These are phyloP conservation scores for Akanthomyces uredinophilus DNA, from an alignment of 2,329 filamentous ascomycete species.

Conservation along the genomic window DNA sequence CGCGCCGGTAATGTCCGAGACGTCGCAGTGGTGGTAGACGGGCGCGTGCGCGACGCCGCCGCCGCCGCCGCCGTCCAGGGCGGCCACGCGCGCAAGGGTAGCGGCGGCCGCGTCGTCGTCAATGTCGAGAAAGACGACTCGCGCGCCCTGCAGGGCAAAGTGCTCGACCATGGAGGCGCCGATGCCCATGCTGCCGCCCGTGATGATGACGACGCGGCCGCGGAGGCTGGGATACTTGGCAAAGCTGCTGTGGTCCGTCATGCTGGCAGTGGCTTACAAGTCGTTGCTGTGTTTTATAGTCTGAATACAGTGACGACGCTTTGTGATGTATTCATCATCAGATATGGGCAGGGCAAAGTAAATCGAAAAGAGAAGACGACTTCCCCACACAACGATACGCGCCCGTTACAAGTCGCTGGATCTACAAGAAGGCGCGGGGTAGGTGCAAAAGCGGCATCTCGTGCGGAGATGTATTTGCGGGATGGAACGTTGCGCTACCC, in stretches of 20 bases:
- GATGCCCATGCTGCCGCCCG: slow-evolving; percentile 37
- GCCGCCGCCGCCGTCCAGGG: slow-evolving; percentile 16
- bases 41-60: slow-evolving; percentile 23
- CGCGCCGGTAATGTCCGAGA: slow-evolving; percentile 26
- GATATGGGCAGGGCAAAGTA: neutral
- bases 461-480: neutral
- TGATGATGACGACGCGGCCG: slow-evolving; percentile 32
- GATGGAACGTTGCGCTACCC: neutral
- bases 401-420: neutral
- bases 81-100: slow-evolving; percentile 19
- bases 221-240: slow-evolving; percentile 33
- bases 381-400: too few relatives aligned
- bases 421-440: neutral
- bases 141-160: slow-evolving; percentile 34
- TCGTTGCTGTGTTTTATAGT: neutral
- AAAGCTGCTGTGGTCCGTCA: slow-evolving; percentile 3
- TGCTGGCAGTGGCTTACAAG: neutral
- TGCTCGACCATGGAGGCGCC: slow-evolving; percentile 34
- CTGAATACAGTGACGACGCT: neutral
- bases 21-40: slow-evolving; percentile 34
- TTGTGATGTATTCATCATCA: neutral
- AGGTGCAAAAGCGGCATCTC: neutral
- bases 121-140: slow-evolving; percentile 37
- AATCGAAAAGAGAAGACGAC: too few relatives aligned
- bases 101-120: slow-evolving; percentile 24